Conservation (phyloP, 345 rosid genomes). For the Eucalyptus globulus region DNA sequence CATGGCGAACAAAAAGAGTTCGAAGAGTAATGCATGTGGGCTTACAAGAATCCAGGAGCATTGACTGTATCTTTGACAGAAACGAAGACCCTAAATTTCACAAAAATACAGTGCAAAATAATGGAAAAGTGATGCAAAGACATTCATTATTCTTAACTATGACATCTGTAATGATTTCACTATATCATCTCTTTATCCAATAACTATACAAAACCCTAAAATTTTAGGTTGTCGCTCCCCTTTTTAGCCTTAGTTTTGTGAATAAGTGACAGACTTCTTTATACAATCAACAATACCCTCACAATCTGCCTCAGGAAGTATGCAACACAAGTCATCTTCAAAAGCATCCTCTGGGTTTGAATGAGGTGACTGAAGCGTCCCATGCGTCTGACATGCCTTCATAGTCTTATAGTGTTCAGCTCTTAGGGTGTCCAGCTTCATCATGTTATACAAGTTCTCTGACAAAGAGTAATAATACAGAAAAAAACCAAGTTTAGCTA, state of each 20-base stretch:
- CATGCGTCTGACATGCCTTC: constrained; percentile 86
- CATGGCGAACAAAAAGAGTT: background rate
- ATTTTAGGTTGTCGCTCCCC: background rate
- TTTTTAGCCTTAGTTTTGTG: background rate
- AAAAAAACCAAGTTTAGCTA: background rate
- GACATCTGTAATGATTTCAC: background rate
- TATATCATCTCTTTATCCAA: background rate
- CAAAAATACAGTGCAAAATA: background rate
- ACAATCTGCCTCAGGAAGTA: constrained; percentile 45
- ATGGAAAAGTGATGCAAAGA: background rate
- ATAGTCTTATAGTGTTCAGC: constrained; percentile 75
- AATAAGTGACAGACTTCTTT: constrained; percentile 38
- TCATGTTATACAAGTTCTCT: constrained; percentile 92
- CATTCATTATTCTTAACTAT: background rate
- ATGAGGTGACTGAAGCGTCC: constrained; percentile 86
- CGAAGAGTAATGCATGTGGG: background rate
- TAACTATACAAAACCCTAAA: background rate
- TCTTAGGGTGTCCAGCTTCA: constrained; percentile 33
- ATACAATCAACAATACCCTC: constrained; percentile 84
- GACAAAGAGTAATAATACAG: background rate
- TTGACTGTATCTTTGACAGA: background rate
- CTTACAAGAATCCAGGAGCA: background rate
- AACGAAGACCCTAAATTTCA: background rate
- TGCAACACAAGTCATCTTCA: constrained; percentile 28
- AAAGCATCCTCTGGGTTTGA: constrained; percentile 23